These are phyloP conservation scores for Pestalotiopsis sp. DNA, from an alignment of 2,329 filamentous ascomycete species.

Conservation along the genomic window DNA sequence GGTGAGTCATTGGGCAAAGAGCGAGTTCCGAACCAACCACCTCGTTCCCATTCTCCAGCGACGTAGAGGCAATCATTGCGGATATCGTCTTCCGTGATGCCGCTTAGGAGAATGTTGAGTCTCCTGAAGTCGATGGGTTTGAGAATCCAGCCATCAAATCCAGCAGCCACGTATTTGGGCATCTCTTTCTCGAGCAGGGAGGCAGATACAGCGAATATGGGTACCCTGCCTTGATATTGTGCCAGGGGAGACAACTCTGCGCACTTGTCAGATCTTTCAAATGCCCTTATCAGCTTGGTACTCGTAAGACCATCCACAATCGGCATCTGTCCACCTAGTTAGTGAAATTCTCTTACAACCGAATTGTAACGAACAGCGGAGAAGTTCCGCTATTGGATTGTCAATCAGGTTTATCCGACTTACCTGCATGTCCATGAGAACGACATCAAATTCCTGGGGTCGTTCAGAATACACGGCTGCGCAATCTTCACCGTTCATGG, in stretches of 20 bases:
- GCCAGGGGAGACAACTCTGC: slow-evolving; percentile 61
- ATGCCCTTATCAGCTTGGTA: slow-evolving; percentile 80
- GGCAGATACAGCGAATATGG: slow-evolving; percentile 86
- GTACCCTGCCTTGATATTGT: slow-evolving; percentile 65
- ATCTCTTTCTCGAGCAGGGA: slow-evolving; percentile 73
- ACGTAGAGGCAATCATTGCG: slow-evolving; percentile 68
- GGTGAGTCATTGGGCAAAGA: slow-evolving; percentile 8
- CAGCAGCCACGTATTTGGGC: slow-evolving; percentile 71
- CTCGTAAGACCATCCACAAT: slow-evolving; percentile 84
- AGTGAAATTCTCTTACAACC: not conserved
- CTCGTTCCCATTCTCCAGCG: slow-evolving; percentile 78
- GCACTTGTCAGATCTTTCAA: slow-evolving; percentile 58
- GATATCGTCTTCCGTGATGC: slow-evolving; percentile 64
- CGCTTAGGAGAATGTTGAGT: slow-evolving; percentile 68
- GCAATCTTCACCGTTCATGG: slow-evolving; percentile 85
- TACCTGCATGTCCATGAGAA: slow-evolving; percentile 94
- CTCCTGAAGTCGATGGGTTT: slow-evolving; percentile 85
- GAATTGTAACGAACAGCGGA: not conserved
- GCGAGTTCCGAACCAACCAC: slow-evolving; percentile 73
- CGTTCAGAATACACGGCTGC: slow-evolving; percentile 69
- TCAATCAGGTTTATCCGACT: slow-evolving; percentile 27
- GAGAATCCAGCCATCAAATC: slow-evolving; percentile 89
- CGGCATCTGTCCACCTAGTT: slow-evolving; percentile 68
- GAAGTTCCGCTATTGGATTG: not conserved
- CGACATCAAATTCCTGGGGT: slow-evolving; percentile 68